Conservation (phyloP, 768 basidiomycete species). For the Cubamyces lactineus region DNA sequence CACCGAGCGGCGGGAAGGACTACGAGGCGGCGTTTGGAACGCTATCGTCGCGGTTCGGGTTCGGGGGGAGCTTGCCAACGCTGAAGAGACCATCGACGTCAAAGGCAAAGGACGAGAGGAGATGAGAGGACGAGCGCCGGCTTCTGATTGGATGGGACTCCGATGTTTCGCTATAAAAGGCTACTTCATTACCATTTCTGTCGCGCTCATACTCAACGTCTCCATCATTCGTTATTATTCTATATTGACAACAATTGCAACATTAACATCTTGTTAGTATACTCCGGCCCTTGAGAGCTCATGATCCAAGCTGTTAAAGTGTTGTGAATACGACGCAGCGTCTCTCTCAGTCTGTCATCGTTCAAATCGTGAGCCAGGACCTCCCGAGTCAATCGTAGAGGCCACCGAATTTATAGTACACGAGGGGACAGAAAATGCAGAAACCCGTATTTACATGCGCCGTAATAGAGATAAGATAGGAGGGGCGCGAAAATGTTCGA, state of each 20-base stretch:
- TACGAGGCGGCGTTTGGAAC: slow-evolving; percentile 10
- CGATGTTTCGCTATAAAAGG: background rate
- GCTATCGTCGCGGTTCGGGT: slow-evolving; percentile 14
- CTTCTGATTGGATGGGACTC: background rate
- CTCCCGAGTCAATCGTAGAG: slow-evolving; percentile 17
- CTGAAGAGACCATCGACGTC: background rate
- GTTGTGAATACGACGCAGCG: too few species aligned
- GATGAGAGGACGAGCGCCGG: background rate
- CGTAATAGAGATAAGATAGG: background rate
- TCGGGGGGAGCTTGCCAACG: slow-evolving; percentile 8
- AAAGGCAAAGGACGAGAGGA: background rate
- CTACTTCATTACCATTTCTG: background rate
- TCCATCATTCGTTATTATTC: too few species aligned
- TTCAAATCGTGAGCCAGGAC: background rate
- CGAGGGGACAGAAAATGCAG: background rate
- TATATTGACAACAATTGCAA: too few species aligned
- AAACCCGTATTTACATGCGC: background rate
- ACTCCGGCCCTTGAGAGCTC: too few species aligned
- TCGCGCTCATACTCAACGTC: background rate
- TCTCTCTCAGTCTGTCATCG: too few species aligned
- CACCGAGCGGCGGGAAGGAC: background rate
- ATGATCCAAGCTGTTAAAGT: too few species aligned
- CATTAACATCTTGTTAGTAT: too few species aligned
- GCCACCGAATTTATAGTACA: background rate
- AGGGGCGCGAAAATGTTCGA: background rate